These are phyloP conservation scores for Fusarium multiceps DNA, from an alignment of 2,329 filamentous ascomycete species.

Conservation along the genomic window DNA sequence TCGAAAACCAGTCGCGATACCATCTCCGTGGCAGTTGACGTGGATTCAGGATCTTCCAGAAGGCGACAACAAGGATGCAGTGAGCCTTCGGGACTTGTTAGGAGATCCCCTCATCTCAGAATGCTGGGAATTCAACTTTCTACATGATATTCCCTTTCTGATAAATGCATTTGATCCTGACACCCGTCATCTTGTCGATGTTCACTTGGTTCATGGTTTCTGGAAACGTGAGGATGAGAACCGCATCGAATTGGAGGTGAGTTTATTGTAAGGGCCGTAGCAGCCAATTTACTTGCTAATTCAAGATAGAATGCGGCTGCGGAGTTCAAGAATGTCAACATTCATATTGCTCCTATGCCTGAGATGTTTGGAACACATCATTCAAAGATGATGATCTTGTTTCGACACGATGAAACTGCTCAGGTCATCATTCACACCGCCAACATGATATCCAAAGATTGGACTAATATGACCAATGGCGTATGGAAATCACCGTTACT, in stretches of 20 bases:
- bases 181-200: slow-evolving; percentile 59
- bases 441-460: slow-evolving; percentile 90
- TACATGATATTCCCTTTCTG: slow-evolving; percentile 70
- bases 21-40: slow-evolving; percentile 79
- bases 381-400: slow-evolving; percentile 86
- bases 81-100: slow-evolving; percentile 75
- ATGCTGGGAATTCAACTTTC: slow-evolving; percentile 77
- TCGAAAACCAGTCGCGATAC: slow-evolving; percentile 46
- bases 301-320: slow-evolving; percentile 66
- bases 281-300: slow-evolving; percentile 12
- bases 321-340: slow-evolving; percentile 73
- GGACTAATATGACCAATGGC: slow-evolving; percentile 88
- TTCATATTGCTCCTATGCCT: slow-evolving; percentile 81
- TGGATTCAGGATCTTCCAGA: slow-evolving; percentile 72
- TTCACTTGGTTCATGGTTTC: slow-evolving; percentile 70
- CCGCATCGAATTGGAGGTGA: slow-evolving; percentile 67
- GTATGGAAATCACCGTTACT: slow-evolving; percentile 82
- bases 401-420: slow-evolving; percentile 79
- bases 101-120: slow-evolving; percentile 79
- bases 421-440: slow-evolving; percentile 89
- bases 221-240: slow-evolving; percentile 75
- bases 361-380: slow-evolving; percentile 89
- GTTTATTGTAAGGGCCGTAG: slow-evolving; percentile 11
- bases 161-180: slow-evolving; percentile 66
- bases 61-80: slow-evolving; percentile 70